Evolutionary conservation across 1,284 basidiomycete genomes (phyloP).

Genomic region (Bjerkandera adusta): DNA sequence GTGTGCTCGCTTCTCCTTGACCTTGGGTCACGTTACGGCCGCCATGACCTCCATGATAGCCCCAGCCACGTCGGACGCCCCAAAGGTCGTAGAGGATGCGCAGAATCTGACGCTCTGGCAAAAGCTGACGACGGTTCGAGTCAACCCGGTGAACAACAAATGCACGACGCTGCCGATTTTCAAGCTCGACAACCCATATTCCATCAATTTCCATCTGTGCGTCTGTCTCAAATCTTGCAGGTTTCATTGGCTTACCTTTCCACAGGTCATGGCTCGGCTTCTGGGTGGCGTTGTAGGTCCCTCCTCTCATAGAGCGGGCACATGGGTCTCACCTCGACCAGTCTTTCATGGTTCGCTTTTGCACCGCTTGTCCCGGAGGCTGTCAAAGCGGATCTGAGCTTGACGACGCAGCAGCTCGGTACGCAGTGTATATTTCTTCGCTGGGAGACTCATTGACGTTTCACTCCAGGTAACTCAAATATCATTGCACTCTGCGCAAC

Average conservation of each 20-base stretch:
- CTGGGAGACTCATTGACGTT: background rate
- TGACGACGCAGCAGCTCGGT: conserved; percentile 46
- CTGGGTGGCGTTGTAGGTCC: conserved; percentile 39
- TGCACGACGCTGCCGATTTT: conserved; percentile 55
- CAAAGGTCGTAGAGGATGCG: too few relatives aligned
- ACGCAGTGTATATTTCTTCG: conserved; percentile 5
- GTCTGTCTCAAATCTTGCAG: conserved; percentile 12
- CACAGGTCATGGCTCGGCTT: conserved; percentile 46
- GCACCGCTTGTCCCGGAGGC: conserved; percentile 60
- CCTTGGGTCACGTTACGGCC: too few relatives aligned
- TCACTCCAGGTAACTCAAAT: conserved; percentile 48
- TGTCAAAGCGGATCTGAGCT: conserved; percentile 53
- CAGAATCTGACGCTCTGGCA: conserved; percentile 16
- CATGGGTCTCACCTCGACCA: conserved; percentile 16
- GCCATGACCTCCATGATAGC: too few relatives aligned
- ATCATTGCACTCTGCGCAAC: conserved; percentile 56
- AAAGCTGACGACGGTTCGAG: conserved; percentile 20
- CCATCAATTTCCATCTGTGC: conserved; percentile 49
- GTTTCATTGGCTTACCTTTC: background rate
- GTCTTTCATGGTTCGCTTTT: conserved; percentile 67
- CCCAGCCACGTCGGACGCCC: background rate
- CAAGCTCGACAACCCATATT: conserved; percentile 50
- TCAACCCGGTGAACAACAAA: conserved; percentile 57
- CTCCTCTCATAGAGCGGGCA: background rate
- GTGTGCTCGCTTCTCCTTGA: too few relatives aligned